Percentiles rank a stretch among this genome's conserved stretches.
Evolutionary conservation across 2,329 filamentous ascomycete genomes (phyloP).

Genomic region (Fusarium concolor): DNA sequence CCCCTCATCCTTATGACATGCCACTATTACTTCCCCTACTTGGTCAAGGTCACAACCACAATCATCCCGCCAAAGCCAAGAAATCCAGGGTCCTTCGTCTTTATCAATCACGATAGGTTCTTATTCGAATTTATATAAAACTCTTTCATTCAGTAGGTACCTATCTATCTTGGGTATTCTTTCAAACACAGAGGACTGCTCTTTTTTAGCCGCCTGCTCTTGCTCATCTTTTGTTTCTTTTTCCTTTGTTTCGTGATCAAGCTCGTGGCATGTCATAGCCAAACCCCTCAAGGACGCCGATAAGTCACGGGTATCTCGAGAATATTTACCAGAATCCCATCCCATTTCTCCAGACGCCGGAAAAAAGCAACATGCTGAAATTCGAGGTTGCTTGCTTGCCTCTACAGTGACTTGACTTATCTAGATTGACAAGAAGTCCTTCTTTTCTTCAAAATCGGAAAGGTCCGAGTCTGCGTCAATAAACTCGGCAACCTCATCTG

Average conservation of each 20-base stretch:
- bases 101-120: too few relatives aligned
- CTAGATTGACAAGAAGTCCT: slow-evolving; percentile 67
- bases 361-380: slow-evolving; percentile 30
- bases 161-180: slow-evolving; percentile 17
- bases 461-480: slow-evolving; percentile 67
- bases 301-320: slow-evolving; percentile 41
- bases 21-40: not conserved
- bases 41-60: not conserved
- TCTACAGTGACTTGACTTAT: slow-evolving; percentile 10
- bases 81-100: not conserved
- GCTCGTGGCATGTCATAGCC: slow-evolving; percentile 19
- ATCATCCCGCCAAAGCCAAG: too few relatives aligned
- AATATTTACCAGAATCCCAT: slow-evolving; percentile 31
- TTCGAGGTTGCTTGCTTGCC: not conserved
- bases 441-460: slow-evolving; percentile 66
- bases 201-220: slow-evolving; percentile 19
- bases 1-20: slow-evolving; percentile 17
- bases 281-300: slow-evolving; percentile 21
- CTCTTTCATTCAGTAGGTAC: slow-evolving; percentile 34
- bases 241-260: slow-evolving; percentile 20
- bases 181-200: slow-evolving; percentile 14
- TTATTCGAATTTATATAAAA: not conserved
- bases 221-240: slow-evolving; percentile 27
- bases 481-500: slow-evolving; percentile 77
- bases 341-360: slow-evolving; percentile 35